Conservation (phyloP, 139 green algal species). For the Volvox africanus region DNA sequence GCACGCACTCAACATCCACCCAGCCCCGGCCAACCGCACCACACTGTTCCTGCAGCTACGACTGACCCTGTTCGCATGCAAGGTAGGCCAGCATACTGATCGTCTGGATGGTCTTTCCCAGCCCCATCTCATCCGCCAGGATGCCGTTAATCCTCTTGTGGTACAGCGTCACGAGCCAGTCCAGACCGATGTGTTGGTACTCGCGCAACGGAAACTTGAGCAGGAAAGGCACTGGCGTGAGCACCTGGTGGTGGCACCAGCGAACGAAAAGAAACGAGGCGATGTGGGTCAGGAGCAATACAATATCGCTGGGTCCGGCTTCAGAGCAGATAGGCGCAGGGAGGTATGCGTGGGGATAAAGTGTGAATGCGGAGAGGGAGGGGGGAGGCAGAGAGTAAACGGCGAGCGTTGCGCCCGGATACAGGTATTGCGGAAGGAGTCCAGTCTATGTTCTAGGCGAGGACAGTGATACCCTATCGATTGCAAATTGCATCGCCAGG, state of each 20-base stretch:
- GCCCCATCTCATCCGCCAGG: constrained; percentile 93
- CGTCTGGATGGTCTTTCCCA: constrained; percentile 98
- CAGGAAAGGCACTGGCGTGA: constrained; percentile 86
- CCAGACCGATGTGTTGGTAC: constrained; percentile 97
- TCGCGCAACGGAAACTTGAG: constrained; percentile 92
- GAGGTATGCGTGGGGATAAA: too few relatives aligned
- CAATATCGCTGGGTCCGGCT: too few relatives aligned
- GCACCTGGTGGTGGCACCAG: constrained; percentile 1
- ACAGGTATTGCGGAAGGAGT: too few relatives aligned
- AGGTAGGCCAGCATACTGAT: constrained; percentile 95
- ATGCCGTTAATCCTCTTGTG: constrained; percentile 95
- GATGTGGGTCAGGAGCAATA: too few relatives aligned
- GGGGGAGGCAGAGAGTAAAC: too few relatives aligned
- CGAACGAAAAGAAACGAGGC: too few relatives aligned
- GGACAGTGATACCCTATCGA: too few relatives aligned
- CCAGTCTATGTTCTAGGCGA: too few relatives aligned
- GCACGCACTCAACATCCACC: background rate
- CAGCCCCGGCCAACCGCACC: background rate
- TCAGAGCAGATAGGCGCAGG: too few relatives aligned
- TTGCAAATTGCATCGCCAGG: too few relatives aligned
- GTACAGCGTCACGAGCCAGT: constrained; percentile 98
- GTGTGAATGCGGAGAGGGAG: too few relatives aligned
- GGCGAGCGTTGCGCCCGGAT: too few relatives aligned
- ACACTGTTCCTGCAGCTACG: background rate
- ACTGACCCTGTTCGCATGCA: constrained; percentile 82